phyloP scores from a whole-genome alignment of 352 stramenopile genomes.

The Aphanomyces euteiches region DNA sequence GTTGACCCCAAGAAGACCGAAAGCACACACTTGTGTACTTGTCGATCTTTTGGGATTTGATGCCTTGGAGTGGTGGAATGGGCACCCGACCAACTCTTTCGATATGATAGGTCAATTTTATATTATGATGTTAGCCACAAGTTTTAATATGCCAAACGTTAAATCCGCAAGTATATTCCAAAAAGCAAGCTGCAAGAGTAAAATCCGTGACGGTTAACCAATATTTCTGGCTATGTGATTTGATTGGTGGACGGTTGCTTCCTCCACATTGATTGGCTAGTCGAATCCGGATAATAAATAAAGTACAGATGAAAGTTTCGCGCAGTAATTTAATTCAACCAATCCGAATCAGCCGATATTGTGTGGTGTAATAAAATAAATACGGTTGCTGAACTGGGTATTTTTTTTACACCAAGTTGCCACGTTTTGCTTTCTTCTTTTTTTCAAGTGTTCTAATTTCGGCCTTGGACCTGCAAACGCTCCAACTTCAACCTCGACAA shows the following conservation, averaged over 20 bases:
- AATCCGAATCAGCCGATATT: neutral
- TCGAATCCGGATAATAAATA: neutral
- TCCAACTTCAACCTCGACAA: too few relatives aligned
- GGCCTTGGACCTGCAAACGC: too few relatives aligned
- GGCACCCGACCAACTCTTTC: neutral
- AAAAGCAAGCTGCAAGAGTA: neutral
- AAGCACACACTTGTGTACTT: slow-evolving; percentile 11
- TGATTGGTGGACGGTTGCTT: neutral
- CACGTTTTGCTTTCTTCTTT: too few relatives aligned
- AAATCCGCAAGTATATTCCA: neutral
- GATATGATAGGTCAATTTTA: slow-evolving; percentile 4
- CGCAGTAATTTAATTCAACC: neutral
- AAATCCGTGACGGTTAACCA: neutral
- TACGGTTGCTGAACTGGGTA: too few relatives aligned
- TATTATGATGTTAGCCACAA: neutral
- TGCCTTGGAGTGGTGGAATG: neutral
- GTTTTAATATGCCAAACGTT: neutral
- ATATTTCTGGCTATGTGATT: neutral
- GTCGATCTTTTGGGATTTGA: slow-evolving; percentile 16
- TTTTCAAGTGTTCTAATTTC: too few relatives aligned
- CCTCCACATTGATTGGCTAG: neutral
- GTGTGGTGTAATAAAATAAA: too few relatives aligned
- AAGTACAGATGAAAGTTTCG: neutral
- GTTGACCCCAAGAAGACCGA: neutral
- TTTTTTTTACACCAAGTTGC: too few relatives aligned